Evolutionary conservation across 495 filamentous ascomycete genomes (phyloP), one percentile per base, ranked within the genome.

Genomic region (Pseudevernia furfuracea): DNA sequence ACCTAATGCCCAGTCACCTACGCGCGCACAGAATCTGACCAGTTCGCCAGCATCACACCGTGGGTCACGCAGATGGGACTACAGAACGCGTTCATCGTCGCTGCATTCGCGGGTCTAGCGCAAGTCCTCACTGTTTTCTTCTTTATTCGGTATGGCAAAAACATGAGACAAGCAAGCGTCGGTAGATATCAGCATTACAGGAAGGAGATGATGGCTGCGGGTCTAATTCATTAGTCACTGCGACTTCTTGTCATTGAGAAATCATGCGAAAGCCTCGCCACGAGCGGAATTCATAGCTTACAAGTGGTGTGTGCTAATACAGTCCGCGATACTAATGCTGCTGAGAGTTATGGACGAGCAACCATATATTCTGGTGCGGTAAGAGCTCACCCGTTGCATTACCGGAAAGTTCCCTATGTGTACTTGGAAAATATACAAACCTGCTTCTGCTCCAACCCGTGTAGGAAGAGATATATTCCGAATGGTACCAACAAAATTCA

Each of bases 81-180:
- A 53, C 84, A 86, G 73, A 83, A 85, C 67, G 84, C 82, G 48
- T 88, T 88, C 61, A 77, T 88, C 32, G 81, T 80, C 4, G 85
- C 82, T 4, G 85, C 82, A 0, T 86, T 87, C 69, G 76, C 83
- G 8, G 83, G 81, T 0, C 69, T 87, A 71, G 80, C 80, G 11
- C 81, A 81, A 57, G 77, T 79, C 3, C 68, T 74, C 11, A 78
- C 81, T 10, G 84, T 86, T 65, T 67, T 85, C 8, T 59, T 83
- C 15, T 82, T 87, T 76, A 76, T 86, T 41, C 77, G 76, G 61
- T 86, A 74, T 65, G 85, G 85, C 8, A 77, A 78, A 63, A 61
- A 21, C 28, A 71, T 80, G 46, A 71, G 79, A 58, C 71, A 67
- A 59, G 62, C 65, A 59, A 80, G 76, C 58, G 71, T 73, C 3